Evolutionary conservation across 2,329 filamentous ascomycete genomes (phyloP).

Genomic region (Fusarium liriodendri): DNA sequence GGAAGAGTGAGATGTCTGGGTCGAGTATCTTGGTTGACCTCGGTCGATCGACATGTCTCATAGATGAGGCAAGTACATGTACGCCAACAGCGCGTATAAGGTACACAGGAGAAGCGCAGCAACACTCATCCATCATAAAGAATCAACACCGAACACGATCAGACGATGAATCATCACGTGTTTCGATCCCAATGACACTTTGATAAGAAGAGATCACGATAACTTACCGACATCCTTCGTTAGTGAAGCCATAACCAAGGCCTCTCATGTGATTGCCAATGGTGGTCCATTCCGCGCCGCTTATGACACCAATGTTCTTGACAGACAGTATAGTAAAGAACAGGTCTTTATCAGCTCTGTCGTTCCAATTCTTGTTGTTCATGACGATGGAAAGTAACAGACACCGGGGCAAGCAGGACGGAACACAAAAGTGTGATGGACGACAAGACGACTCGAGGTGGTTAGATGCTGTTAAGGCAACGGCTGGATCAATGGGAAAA

Average conservation of each 20-base stretch:
- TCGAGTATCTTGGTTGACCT: background rate
- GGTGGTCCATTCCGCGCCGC: conserved; percentile 70
- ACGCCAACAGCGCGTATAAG: conserved; percentile 18
- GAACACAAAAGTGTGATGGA: conserved; percentile 25
- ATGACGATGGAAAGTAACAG: conserved; percentile 40
- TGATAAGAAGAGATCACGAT: conserved; percentile 9
- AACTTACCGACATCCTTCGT: conserved; percentile 72
- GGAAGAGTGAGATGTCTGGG: background rate
- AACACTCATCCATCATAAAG: conserved; percentile 13
- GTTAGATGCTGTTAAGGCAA: conserved; percentile 51
- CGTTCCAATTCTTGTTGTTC: conserved; percentile 72
- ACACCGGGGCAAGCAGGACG: conserved; percentile 13
- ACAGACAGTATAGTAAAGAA: conserved; percentile 72
- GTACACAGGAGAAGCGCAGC: background rate
- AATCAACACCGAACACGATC: background rate
- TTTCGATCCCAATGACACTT: background rate
- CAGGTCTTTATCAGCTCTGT: conserved; percentile 70
- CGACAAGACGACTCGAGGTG: conserved; percentile 31
- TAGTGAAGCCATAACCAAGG: conserved; percentile 71
- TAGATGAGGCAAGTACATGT: conserved; percentile 6
- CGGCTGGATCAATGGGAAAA: conserved; percentile 52
- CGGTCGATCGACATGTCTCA: background rate
- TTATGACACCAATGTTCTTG: conserved; percentile 73
- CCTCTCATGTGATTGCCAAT: conserved; percentile 71
- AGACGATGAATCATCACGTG: background rate